Evolutionary conservation across 108 stramenopile genomes (phyloP), one percentile per base, ranked within the genome.

Genomic region (Cyclotella kingstonii): DNA sequence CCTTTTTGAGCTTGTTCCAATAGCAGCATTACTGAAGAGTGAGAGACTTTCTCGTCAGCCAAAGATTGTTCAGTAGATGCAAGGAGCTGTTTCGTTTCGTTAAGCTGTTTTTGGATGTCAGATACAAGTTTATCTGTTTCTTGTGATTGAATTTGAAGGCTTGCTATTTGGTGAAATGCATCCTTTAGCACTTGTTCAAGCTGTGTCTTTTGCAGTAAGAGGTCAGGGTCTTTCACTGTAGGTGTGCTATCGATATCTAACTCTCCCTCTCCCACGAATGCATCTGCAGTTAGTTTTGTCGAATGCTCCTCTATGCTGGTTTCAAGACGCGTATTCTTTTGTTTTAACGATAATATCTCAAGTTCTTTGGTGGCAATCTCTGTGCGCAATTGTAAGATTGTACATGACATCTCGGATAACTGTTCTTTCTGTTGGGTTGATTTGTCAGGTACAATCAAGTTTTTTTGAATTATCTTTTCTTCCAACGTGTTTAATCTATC

Each of bases 311-410:
- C 60, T 11, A 61, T 17, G 10, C 34, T 48, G 14, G 57, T 52
- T 33, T 75, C 73, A 1, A 79, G 41, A 31, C 41, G 49, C 8
- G 63, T 15, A 17, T 69, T 21, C 5, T 73, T 54, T 25, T 64
- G 66, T 8, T 66, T 75, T 34, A 75, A 10, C 22, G 62, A 63
- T 25, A 79, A 26, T 9, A 79, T 64, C 19, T 79, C 78, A 18
- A 79, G 45, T 34, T 79, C 78, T 48, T 76, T 79, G 14, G 57
- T 64, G 2, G 67, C 73, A 35, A 76, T 45, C 8, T 79, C 72
- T 11, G 72, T 57, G 21, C 54, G 33, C 33, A 79, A 40, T 18
- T 65, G 51, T 39, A 70, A 28, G 15, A 60, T 49, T 22, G 52
- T 66, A 29, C 68, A 38, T 8, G 62, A 27, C 76, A 57, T 49